Conservation (phyloP, 83 land plant genomes). For the Picea abies region DNA sequence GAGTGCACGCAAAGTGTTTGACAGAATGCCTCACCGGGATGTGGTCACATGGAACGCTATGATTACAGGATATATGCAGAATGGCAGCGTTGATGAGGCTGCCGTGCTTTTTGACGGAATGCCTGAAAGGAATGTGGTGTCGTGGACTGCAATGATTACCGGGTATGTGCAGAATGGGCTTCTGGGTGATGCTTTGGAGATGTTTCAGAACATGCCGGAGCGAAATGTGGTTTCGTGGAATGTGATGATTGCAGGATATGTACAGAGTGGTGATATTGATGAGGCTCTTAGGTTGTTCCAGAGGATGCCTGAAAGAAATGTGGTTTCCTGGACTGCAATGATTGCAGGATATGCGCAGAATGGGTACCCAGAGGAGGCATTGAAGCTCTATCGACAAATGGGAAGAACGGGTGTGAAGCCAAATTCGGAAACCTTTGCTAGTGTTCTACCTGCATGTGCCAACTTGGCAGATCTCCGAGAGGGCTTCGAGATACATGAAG, state of each 20-base stretch:
- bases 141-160: constrained; percentile 30
- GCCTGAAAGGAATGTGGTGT: constrained; percentile 13
- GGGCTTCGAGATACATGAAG: constrained; percentile 40
- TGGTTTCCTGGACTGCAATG: constrained; percentile 48
- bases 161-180: constrained; percentile 20
- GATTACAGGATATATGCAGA: constrained; percentile 14
- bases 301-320: constrained; percentile 33
- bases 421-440: constrained; percentile 34
- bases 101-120: constrained; percentile 14
- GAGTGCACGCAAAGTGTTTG: constrained; percentile 16
- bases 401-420: constrained; percentile 23
- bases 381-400: constrained; percentile 39
- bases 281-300: constrained; percentile 38
- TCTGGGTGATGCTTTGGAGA: constrained; percentile 11
- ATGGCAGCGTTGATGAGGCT: constrained; percentile 11
- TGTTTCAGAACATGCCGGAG: constrained; percentile 28
- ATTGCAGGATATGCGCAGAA: constrained; percentile 40
- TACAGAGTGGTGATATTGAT: constrained; percentile 30
- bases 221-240: constrained; percentile 72
- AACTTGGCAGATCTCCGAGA: constrained; percentile 23
- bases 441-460: constrained; percentile 50
- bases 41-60: constrained; percentile 34
- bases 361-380: constrained; percentile 24
- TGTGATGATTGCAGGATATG: constrained; percentile 68
- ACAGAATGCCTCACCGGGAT: constrained; percentile 20